Percentiles rank a stretch among this genome's conserved stretches.
These are phyloP conservation scores for Pyrenochaeta sp. DNA, from an alignment of 2,329 filamentous ascomycete genomes.

Conservation along the genomic window DNA sequence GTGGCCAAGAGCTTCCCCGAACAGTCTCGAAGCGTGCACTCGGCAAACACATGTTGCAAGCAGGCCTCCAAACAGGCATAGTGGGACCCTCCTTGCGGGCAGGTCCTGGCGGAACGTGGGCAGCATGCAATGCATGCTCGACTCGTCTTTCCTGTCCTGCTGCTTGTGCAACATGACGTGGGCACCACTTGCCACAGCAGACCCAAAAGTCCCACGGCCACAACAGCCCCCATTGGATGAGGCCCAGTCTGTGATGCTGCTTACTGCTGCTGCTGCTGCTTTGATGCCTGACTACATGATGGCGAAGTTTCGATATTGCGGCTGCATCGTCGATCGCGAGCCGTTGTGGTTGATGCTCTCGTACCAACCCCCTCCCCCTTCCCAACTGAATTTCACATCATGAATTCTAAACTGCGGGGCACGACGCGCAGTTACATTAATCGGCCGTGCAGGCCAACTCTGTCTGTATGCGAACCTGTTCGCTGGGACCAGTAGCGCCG, in stretches of 20 bases:
- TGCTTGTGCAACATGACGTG: slow-evolving; percentile 13
- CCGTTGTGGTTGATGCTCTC: slow-evolving; percentile 11
- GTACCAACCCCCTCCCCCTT: slow-evolving; percentile 1
- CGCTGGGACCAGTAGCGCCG: slow-evolving; percentile 27
- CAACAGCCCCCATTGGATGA: slow-evolving; percentile 2
- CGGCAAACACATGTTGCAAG: slow-evolving; percentile 24
- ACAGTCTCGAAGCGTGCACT: slow-evolving; percentile 34
- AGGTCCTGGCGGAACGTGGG: slow-evolving; percentile 18
- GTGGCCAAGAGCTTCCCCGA: slow-evolving; percentile 27
- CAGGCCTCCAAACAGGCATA: slow-evolving; percentile 8
- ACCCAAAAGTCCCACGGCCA: slow-evolving; percentile 5
- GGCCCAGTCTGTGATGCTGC: slow-evolving; percentile 2
- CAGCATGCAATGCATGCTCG: slow-evolving; percentile 13
- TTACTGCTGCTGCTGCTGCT: not conserved
- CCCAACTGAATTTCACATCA: slow-evolving; percentile 11
- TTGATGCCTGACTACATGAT: slow-evolving; percentile 4
- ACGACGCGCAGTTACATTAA: slow-evolving; percentile 27
- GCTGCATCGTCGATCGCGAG: slow-evolving; percentile 21
- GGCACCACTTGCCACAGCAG: slow-evolving; percentile 20
- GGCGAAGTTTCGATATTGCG: slow-evolving; percentile 3
- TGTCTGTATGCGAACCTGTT: slow-evolving; percentile 30
- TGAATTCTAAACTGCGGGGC: slow-evolving; percentile 44
- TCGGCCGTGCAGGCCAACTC: slow-evolving; percentile 18
- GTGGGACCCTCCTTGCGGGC: slow-evolving; percentile 5
- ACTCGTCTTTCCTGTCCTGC: slow-evolving; percentile 3